Evolutionary conservation across 1,284 basidiomycete species (phyloP).

Genomic region (Malassezia sympodialis): DNA sequence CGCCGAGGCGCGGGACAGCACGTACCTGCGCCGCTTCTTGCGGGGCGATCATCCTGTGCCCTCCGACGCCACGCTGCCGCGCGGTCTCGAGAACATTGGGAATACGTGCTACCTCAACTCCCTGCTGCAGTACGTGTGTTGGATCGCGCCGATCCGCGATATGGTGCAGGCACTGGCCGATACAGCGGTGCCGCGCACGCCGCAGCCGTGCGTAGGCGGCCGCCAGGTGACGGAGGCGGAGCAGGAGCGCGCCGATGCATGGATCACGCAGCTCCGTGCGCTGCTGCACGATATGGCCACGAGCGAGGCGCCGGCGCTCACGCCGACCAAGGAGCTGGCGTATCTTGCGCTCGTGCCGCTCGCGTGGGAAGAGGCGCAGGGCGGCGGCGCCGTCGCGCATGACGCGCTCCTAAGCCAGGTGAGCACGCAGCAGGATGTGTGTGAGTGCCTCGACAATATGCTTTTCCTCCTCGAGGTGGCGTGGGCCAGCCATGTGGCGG

Average conservation of each 20-base stretch:
- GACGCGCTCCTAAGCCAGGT: slow-evolving; percentile 30
- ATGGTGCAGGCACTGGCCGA: slow-evolving; percentile 57
- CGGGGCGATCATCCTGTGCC: slow-evolving; percentile 52
- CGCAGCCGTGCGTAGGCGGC: slow-evolving; percentile 68
- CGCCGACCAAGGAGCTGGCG: slow-evolving; percentile 72
- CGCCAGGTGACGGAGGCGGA: slow-evolving; percentile 68
- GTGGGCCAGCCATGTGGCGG: slow-evolving; percentile 53
- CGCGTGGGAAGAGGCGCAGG: slow-evolving; percentile 63
- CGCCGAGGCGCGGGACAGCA: slow-evolving; percentile 62
- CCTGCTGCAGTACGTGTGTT: slow-evolving; percentile 80
- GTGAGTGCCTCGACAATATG: slow-evolving; percentile 97
- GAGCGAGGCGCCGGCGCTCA: slow-evolving; percentile 60
- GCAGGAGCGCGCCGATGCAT: slow-evolving; percentile 54
- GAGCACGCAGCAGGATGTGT: slow-evolving; percentile 95
- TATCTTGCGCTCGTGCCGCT: slow-evolving; percentile 85
- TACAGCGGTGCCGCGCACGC: slow-evolving; percentile 32
- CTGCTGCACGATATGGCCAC: slow-evolving; percentile 70
- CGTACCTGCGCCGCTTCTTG: slow-evolving; percentile 58
- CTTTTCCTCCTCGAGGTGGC: slow-evolving; percentile 96
- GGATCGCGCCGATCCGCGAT: slow-evolving; percentile 74
- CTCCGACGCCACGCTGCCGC: slow-evolving; percentile 56
- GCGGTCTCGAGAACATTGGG: slow-evolving; percentile 80
- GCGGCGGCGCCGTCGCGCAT: slow-evolving; percentile 1
- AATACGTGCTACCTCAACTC: slow-evolving; percentile 90
- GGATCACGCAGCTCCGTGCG: slow-evolving; percentile 62